A percentile compares a stretch with the other conserved stretches of the same genome.
phyloP scores from a whole-genome alignment of 2,329 filamentous ascomycete genomes.

The Rutstroemia sp. region DNA sequence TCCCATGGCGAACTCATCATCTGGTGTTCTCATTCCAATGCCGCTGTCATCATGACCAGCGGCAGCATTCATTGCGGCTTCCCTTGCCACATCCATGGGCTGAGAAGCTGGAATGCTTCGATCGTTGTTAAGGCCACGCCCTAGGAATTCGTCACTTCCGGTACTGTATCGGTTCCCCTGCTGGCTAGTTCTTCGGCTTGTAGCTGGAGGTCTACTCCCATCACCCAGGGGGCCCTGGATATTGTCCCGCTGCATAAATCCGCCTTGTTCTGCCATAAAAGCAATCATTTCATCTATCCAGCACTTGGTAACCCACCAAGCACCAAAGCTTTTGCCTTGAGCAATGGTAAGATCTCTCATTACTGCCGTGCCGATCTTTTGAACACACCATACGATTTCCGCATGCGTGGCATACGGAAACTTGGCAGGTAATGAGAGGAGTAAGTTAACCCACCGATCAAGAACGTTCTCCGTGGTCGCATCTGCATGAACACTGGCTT shows the following conservation, averaged over 20 bases:
- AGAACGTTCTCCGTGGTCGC: constrained; percentile 57
- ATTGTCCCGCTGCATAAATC: constrained; percentile 63
- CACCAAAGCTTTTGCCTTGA: constrained; percentile 74
- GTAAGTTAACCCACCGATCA: constrained; percentile 70
- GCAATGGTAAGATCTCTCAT: constrained; percentile 76
- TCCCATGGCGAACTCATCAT: constrained; percentile 55
- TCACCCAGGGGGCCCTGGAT: constrained; percentile 30
- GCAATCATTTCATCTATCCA: constrained; percentile 93
- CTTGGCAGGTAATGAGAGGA: constrained; percentile 58
- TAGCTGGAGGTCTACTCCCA: constrained; percentile 15
- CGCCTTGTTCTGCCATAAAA: constrained; percentile 84
- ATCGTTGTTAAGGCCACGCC: constrained; percentile 18
- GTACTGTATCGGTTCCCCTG: constrained; percentile 27
- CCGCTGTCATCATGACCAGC: constrained; percentile 63
- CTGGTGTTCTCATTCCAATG: constrained; percentile 62
- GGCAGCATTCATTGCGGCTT: constrained; percentile 40
- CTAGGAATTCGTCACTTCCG: constrained; percentile 27
- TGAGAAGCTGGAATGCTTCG: constrained; percentile 17
- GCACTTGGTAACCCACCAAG: constrained; percentile 92
- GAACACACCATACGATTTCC: constrained; percentile 70
- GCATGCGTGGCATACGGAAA: constrained; percentile 69
- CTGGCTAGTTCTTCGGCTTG: constrained; percentile 20
- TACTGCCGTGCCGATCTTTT: constrained; percentile 67
- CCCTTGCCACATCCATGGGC: constrained; percentile 34
- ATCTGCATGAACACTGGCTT: constrained; percentile 32